Percentiles rank a stretch among this genome's conserved stretches.
phyloP scores from a whole-genome alignment of 805 yeast species.

The Candida quercuum region DNA sequence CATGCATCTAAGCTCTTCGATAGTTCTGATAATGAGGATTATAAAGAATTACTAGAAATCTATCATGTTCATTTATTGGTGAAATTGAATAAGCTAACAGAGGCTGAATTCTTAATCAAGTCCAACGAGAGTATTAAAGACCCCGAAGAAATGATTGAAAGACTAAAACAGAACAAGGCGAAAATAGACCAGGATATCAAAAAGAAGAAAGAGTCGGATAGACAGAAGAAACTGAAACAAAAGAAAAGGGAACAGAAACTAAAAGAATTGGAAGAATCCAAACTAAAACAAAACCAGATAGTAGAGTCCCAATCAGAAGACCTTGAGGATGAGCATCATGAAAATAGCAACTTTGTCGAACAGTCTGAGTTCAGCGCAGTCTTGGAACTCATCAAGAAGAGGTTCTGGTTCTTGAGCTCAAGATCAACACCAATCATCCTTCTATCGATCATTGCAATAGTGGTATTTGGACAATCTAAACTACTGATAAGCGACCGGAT shows the following conservation, averaged over 20 bases:
- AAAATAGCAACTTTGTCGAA: too few relatives aligned
- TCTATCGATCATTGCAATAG: slow-evolving; percentile 12
- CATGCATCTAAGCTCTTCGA: slow-evolving; percentile 5
- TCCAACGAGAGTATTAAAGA: slow-evolving; percentile 14
- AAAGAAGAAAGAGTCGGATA: slow-evolving; percentile 8
- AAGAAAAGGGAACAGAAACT: slow-evolving; percentile 12
- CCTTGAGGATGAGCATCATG: too few relatives aligned
- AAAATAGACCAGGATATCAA: slow-evolving; percentile 7
- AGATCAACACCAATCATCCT: slow-evolving; percentile 5
- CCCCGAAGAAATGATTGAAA: slow-evolving; percentile 10
- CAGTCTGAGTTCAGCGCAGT: slow-evolving; percentile 5
- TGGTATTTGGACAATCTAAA: slow-evolving; percentile 8
- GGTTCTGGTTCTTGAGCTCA: slow-evolving; percentile 6
- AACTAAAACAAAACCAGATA: slow-evolving; percentile 1
- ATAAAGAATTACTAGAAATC: slow-evolving; percentile 17
- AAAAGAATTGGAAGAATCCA: slow-evolving; percentile 4
- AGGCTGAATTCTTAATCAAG: slow-evolving; percentile 17
- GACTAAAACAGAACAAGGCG: slow-evolving; percentile 6
- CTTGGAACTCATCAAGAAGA: slow-evolving; percentile 13
- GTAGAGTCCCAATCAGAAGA: too few relatives aligned
- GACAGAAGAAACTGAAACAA: slow-evolving; percentile 1
- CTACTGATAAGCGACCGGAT: slow-evolving; percentile 9
- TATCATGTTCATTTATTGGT: slow-evolving; percentile 19
- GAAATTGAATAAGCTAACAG: slow-evolving; percentile 15
- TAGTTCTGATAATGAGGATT: slow-evolving; percentile 5